Evolutionary conservation across 495 filamentous ascomycete genomes (phyloP).

Genomic region (Geopyxis carbonaria): DNA sequence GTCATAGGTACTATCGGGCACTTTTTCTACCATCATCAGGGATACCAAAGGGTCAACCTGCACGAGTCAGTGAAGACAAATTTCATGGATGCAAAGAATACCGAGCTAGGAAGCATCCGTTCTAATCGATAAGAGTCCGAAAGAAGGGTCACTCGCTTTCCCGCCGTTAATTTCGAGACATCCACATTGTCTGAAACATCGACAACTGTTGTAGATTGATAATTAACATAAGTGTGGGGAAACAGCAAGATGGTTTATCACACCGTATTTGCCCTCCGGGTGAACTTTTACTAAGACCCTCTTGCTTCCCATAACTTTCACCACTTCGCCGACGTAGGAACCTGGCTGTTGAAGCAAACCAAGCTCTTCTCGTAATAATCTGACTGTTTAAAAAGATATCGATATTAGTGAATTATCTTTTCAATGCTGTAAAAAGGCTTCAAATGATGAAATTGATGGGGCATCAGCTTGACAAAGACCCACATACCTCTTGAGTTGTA

Average conservation of each 20-base stretch:
- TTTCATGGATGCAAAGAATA: background rate
- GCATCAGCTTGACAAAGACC: too few relatives aligned
- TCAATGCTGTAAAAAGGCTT: too few relatives aligned
- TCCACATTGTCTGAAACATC: constrained; percentile 92
- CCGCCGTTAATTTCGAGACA: constrained; percentile 83
- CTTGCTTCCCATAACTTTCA: constrained; percentile 99
- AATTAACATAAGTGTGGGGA: too few relatives aligned
- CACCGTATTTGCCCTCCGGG: constrained; percentile 99
- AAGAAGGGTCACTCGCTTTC: constrained; percentile 91
- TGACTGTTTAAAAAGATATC: constrained; percentile 37
- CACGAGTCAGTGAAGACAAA: constrained; percentile 4
- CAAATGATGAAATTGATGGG: too few relatives aligned
- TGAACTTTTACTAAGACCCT: constrained; percentile 98
- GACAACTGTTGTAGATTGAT: constrained; percentile 52
- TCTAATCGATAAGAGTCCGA: constrained; percentile 96
- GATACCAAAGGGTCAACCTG: constrained; percentile 96
- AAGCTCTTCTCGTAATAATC: constrained; percentile 86
- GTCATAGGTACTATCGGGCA: constrained; percentile 98
- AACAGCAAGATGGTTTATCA: too few relatives aligned
- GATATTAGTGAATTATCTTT: background rate
- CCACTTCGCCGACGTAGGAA: constrained; percentile 96
- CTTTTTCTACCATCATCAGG: constrained; percentile 99
- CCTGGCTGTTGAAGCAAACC: constrained; percentile 92
- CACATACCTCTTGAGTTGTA: constrained; percentile 70
- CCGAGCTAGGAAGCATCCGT: constrained; percentile 76